Evolutionary conservation across 495 filamentous ascomycete species (phyloP).

Genomic region (Aspergillus nanangensis): DNA sequence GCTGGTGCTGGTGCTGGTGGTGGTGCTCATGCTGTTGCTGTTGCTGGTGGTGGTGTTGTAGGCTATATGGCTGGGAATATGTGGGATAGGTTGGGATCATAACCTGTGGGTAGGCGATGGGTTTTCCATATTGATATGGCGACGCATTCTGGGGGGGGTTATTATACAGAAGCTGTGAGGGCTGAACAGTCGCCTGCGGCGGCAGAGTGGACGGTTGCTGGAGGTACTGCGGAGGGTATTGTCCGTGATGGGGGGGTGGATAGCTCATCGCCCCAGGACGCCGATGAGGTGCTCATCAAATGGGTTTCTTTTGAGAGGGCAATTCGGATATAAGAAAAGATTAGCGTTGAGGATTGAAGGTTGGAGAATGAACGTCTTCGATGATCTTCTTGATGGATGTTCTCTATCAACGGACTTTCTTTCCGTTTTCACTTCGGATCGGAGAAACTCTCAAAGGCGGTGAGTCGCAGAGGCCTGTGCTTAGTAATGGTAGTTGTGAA

Average conservation of each 20-base stretch:
- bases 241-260: constrained; percentile 42
- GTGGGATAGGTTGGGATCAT: constrained; percentile 32
- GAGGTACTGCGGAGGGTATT: constrained; percentile 39
- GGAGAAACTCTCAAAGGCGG: constrained; percentile 32
- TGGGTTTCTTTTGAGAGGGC: too few species aligned
- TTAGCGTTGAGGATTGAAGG: too few species aligned
- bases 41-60: constrained; percentile 15
- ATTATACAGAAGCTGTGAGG: constrained; percentile 37
- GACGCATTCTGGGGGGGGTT: constrained; percentile 30
- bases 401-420: constrained; percentile 10
- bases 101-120: constrained; percentile 29
- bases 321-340: too few species aligned
- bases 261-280: constrained; percentile 45
- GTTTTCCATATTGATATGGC: constrained; percentile 39
- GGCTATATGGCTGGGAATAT: constrained; percentile 28
- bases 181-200: constrained; percentile 23
- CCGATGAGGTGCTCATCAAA: constrained; percentile 18
- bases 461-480: constrained; percentile 4
- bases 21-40: constrained; percentile 20
- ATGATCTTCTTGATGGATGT: too few species aligned
- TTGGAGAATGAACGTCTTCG: too few species aligned
- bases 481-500: too few species aligned
- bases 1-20: constrained; percentile 14
- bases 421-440: constrained; percentile 29
- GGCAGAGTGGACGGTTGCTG: constrained; percentile 25